Conservation (phyloP, 2,329 filamentous ascomycete genomes). For the Hymenoscyphus repandus region DNA sequence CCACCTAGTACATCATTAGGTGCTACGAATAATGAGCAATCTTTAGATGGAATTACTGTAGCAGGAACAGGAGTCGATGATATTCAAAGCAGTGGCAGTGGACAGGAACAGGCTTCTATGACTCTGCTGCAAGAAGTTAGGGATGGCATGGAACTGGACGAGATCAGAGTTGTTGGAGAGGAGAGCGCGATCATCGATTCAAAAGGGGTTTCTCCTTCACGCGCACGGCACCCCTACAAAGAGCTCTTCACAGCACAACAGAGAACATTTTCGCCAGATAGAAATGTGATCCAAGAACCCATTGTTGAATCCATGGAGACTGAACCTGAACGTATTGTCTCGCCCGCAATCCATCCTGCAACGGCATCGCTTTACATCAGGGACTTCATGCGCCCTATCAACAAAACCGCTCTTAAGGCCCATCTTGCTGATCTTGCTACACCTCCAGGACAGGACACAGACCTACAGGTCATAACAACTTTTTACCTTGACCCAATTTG, state of each 20-base stretch:
- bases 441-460: slow-evolving; percentile 44
- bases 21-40: no score
- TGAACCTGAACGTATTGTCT: slow-evolving; percentile 31
- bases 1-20: no score
- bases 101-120: not conserved
- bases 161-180: not conserved
- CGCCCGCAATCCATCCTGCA: slow-evolving; percentile 62
- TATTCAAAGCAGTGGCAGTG: not conserved
- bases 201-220: slow-evolving; percentile 12
- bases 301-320: slow-evolving; percentile 13
- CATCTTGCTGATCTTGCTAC: slow-evolving; percentile 68
- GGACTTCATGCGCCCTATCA: slow-evolving; percentile 83
- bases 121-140: not conserved
- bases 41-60: not conserved
- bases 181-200: not conserved
- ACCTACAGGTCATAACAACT: slow-evolving; percentile 52
- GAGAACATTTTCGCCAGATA: slow-evolving; percentile 6
- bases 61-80: not conserved
- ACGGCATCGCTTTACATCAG: slow-evolving; percentile 82
- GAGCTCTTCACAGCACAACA: slow-evolving; percentile 33
- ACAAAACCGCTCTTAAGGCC: slow-evolving; percentile 58
- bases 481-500: slow-evolving; percentile 82
- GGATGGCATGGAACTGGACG: slow-evolving; percentile 1
- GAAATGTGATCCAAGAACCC: slow-evolving; percentile 12
- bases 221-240: slow-evolving; percentile 40